Percentiles rank a stretch among this genome's conserved stretches.
These are phyloP conservation scores for Apiotrichum gracile DNA, from an alignment of 1,284 basidiomycete species.

Conservation along the genomic window DNA sequence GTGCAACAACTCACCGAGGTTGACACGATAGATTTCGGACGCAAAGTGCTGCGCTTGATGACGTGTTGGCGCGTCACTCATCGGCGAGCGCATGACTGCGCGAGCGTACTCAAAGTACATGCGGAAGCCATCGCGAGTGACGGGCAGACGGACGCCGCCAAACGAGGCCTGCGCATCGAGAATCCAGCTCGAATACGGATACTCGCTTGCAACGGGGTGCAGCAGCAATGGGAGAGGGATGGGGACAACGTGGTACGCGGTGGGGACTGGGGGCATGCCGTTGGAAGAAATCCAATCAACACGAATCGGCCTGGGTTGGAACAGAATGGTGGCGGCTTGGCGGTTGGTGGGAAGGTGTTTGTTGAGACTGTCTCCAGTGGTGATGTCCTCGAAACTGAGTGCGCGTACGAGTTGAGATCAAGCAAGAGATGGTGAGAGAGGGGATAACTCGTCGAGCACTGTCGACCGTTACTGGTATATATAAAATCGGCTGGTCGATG, in stretches of 20 bases:
- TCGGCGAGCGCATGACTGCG: neutral
- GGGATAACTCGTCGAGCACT: too few species aligned
- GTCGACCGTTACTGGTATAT: too few species aligned
- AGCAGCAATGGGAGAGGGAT: neutral
- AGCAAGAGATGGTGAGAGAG: too few species aligned
- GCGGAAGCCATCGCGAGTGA: neutral
- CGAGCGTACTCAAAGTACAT: neutral
- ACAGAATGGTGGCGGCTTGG: too few species aligned
- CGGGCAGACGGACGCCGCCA: neutral
- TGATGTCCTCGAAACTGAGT: too few species aligned
- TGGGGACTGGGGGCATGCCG: too few species aligned
- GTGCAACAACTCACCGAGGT: neutral
- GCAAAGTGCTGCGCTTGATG: neutral
- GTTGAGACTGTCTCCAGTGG: too few species aligned
- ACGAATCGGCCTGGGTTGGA: too few species aligned
- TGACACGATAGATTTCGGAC: neutral
- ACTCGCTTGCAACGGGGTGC: neutral
- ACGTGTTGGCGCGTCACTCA: neutral
- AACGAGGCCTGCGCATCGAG: neutral
- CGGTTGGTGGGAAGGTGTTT: too few species aligned
- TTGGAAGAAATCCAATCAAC: too few species aligned
- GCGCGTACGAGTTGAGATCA: too few species aligned
- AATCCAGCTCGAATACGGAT: neutral
- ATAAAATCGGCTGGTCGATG: too few species aligned
- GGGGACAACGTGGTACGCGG: neutral